Evolutionary conservation across 78 protist species (phyloP).

Genomic region (Diacronema lutheri): DNA sequence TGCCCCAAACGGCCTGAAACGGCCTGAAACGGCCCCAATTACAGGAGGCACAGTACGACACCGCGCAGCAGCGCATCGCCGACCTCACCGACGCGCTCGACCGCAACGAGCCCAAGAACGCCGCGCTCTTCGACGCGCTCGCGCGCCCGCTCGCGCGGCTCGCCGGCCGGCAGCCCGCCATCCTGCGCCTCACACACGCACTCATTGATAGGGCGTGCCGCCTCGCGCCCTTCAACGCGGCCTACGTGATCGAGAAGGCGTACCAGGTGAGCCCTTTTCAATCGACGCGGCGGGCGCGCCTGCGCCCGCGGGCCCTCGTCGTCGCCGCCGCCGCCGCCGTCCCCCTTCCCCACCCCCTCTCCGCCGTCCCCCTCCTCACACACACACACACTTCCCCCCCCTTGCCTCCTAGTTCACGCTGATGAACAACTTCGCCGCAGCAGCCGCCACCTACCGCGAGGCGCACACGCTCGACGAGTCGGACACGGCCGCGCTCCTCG

Average conservation of each 20-base stretch:
- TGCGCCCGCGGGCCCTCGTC: no score
- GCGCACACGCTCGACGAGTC: background rate
- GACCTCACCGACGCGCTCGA: slow-evolving; percentile 35
- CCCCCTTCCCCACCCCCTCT: no score
- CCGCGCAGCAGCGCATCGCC: background rate
- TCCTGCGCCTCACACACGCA: slow-evolving; percentile 33
- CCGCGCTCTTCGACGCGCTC: background rate
- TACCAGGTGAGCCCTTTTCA: slow-evolving; percentile 30
- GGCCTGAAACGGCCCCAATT: no score
- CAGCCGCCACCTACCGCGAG: background rate
- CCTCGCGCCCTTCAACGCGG: background rate
- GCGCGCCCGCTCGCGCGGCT: slow-evolving; percentile 20
- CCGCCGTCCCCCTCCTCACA: no score
- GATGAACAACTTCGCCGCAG: no score
- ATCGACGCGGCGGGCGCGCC: no score
- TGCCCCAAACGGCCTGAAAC: no score
- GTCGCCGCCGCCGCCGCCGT: no score
- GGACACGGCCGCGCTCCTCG: background rate
- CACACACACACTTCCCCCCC: no score
- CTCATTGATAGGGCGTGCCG: slow-evolving; percentile 26
- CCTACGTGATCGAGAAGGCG: slow-evolving; percentile 10
- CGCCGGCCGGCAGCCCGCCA: background rate
- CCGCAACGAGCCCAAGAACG: slow-evolving; percentile 48
- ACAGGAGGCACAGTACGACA: slow-evolving; percentile 16
- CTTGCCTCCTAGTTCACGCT: no score